Evolutionary conservation across 805 yeast species (phyloP).

Genomic region (Hanseniaspora pseudoguilliermondii): DNA sequence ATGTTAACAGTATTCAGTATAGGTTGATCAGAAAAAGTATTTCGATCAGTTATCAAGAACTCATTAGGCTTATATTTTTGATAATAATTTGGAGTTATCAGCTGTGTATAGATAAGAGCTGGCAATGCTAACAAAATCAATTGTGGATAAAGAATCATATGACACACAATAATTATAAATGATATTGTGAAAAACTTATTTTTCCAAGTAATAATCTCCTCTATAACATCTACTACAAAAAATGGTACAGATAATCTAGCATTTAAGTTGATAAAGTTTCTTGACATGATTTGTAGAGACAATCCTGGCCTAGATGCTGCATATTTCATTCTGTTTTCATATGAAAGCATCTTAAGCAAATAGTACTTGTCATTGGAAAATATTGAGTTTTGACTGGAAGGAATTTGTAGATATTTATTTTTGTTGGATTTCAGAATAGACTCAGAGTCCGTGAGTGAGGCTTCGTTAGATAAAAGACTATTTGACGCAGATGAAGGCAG

Average conservation of each 20-base stretch:
- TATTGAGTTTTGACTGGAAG: slow-evolving; percentile 13
- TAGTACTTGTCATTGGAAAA: slow-evolving; percentile 13
- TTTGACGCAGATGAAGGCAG: slow-evolving; percentile 48
- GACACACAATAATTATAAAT: slow-evolving; percentile 37
- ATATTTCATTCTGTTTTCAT: slow-evolving; percentile 43
- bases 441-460: not conserved
- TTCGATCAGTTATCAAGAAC: slow-evolving; percentile 20
- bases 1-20: slow-evolving; percentile 41
- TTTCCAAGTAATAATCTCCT: slow-evolving; percentile 50
- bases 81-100: slow-evolving; percentile 48
- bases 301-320: slow-evolving; percentile 57
- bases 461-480: slow-evolving; percentile 25
- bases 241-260: slow-evolving; percentile 53
- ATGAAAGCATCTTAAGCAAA: slow-evolving; percentile 19
- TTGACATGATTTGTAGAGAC: slow-evolving; percentile 57
- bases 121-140: slow-evolving; percentile 42
- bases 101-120: slow-evolving; percentile 30
- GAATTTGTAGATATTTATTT: slow-evolving; percentile 7
- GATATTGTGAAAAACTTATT: slow-evolving; percentile 51
- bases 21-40: slow-evolving; percentile 28
- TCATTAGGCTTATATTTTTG: slow-evolving; percentile 43
- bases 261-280: slow-evolving; percentile 49
- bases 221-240: slow-evolving; percentile 43
- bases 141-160: slow-evolving; percentile 48
- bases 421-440: slow-evolving; percentile 2